Evolutionary conservation across 2,329 filamentous ascomycete species (phyloP), one percentile per base, ranked within the genome.

Genomic region (Colletotrichum sp.): DNA sequence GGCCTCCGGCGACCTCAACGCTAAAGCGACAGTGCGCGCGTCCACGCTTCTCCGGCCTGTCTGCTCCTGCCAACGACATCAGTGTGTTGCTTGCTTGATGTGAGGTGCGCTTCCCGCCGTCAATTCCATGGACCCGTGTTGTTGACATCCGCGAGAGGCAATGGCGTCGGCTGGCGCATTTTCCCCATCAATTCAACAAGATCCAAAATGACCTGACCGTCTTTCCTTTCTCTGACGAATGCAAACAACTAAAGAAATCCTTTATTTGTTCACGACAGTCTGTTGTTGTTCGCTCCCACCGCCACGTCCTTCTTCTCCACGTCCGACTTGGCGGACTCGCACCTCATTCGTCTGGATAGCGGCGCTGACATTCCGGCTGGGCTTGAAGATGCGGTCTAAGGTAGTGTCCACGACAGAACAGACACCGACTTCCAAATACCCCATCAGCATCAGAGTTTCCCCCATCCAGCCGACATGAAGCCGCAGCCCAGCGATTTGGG

Each of bases 361-460:
- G 43, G 74, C 18, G 16, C 68, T 36, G 48, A 34, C 70, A 68
- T 75, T 73, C 73, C 64, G 57, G 70, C 73, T 43, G 59, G 36
- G 32, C 34, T 21, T 21, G 48, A 65, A 60, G 43, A 24, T 59
- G 70, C 32, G 43, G 55, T 32, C 68, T 43, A 16, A 36, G 34
- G 15, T 16, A 67, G 57, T 28, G 32, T 26, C 30, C 12, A 61
- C 39, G 39, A 60, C 18, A 52, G 72, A 61, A 61, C 52, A n/a
- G 24, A 66, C 57, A 48, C 26, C 26, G 30, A 66, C 65, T 72
- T 63, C 32, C 30, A 12, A 67, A 63, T 55, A 34, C 28, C n/a
- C 43, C 39, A 52, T 21, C 13, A 28, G 39, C n/a, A 34, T n/a
- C 32, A 64, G 24, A 64, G n/a, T 59, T 67, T 66, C 43, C 43